phyloP scores from a whole-genome alignment of 352 stramenopile species.

The Phytophthora nicotianae region DNA sequence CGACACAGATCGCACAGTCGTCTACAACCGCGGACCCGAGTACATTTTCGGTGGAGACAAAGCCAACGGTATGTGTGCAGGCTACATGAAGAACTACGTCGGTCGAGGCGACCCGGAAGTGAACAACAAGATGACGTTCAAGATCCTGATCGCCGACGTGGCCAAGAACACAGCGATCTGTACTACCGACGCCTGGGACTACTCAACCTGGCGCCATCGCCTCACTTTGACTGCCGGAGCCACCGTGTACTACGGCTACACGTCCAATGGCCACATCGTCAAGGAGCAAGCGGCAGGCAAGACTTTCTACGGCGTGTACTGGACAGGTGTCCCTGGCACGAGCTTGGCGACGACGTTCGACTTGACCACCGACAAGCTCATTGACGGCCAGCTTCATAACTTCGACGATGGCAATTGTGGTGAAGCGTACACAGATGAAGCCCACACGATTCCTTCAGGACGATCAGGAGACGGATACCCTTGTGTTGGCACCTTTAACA shows the following conservation, averaged over 20 bases:
- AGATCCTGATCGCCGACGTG: slow-evolving; percentile 65
- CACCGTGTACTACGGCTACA: slow-evolving; percentile 68
- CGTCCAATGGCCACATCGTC: slow-evolving; percentile 63
- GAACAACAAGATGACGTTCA: slow-evolving; percentile 49
- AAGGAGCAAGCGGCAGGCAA: slow-evolving; percentile 62
- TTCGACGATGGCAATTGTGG: slow-evolving; percentile 75
- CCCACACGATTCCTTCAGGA: slow-evolving; percentile 42
- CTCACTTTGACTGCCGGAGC: slow-evolving; percentile 46
- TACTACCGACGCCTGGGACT: slow-evolving; percentile 33
- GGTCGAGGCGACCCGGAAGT: slow-evolving; percentile 52
- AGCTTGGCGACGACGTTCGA: slow-evolving; percentile 53
- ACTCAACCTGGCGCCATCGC: slow-evolving; percentile 47
- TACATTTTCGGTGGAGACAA: slow-evolving; percentile 59
- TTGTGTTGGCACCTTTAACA: slow-evolving; percentile 53
- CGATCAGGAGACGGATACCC: slow-evolving; percentile 58
- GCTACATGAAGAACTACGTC: slow-evolving; percentile 72
- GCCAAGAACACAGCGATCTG: slow-evolving; percentile 40
- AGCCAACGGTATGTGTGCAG: slow-evolving; percentile 54
- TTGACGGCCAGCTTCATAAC: slow-evolving; percentile 68
- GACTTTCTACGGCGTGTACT: slow-evolving; percentile 70
- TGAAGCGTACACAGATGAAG: slow-evolving; percentile 47
- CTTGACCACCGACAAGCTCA: slow-evolving; percentile 56
- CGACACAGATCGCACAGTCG: slow-evolving; percentile 54
- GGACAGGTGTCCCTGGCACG: slow-evolving; percentile 45
- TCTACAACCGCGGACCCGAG: slow-evolving; percentile 60